phyloP scores from a whole-genome alignment of 768 basidiomycete genomes.

The Phaeolepiota aurea region DNA sequence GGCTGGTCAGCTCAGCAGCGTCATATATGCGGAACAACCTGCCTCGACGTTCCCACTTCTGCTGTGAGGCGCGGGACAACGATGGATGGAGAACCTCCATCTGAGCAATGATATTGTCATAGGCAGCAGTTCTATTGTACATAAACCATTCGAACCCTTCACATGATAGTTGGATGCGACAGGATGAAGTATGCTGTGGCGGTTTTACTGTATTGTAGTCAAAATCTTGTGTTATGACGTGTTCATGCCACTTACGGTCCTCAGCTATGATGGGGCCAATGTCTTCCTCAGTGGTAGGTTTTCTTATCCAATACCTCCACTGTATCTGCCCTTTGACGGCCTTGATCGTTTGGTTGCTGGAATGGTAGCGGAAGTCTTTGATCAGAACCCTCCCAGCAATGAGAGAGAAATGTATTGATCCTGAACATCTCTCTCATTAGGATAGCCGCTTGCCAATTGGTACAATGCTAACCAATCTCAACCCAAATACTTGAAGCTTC shows the following conservation, averaged over 20 bases:
- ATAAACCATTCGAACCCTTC: slow-evolving; percentile 92
- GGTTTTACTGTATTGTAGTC: slow-evolving; percentile 27
- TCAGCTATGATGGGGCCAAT: slow-evolving; percentile 41
- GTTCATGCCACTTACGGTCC: slow-evolving; percentile 39
- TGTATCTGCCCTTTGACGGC: slow-evolving; percentile 79
- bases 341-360: slow-evolving; percentile 83
- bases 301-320: slow-evolving; percentile 92
- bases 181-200: slow-evolving; percentile 39
- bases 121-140: slow-evolving; percentile 85
- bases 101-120: slow-evolving; percentile 77
- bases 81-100: slow-evolving; percentile 40
- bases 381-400: slow-evolving; percentile 82
- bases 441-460: slow-evolving; percentile 1
- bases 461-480: slow-evolving; percentile 52
- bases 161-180: slow-evolving; percentile 71
- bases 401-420: slow-evolving; percentile 87
- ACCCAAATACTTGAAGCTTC: slow-evolving; percentile 76
- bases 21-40: slow-evolving; percentile 3
- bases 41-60: slow-evolving; percentile 35
- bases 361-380: slow-evolving; percentile 84
- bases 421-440: slow-evolving; percentile 25
- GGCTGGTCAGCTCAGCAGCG: not conserved
- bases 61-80: slow-evolving; percentile 27
- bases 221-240: slow-evolving; percentile 45
- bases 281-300: slow-evolving; percentile 70